Percentiles rank a stretch among this genome's conserved stretches.
Conservation (phyloP, 164 flowering plant species). For the Taxillus chinensis region DNA sequence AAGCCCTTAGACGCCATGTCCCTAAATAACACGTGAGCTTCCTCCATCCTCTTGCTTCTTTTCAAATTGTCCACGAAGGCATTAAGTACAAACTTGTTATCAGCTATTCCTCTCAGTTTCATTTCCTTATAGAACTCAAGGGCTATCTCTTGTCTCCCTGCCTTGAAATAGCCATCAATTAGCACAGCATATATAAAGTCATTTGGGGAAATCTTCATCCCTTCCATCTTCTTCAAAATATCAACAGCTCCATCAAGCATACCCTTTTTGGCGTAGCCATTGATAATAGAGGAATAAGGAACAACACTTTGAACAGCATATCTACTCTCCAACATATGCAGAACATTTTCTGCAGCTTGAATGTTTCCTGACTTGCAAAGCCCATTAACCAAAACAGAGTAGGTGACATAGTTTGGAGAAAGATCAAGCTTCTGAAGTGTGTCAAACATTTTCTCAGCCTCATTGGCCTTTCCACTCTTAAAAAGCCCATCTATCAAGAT, state of each 20-base stretch:
- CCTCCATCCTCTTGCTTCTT: constrained; percentile 51
- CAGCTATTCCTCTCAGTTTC: constrained; percentile 39
- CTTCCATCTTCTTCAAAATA: constrained; percentile 40
- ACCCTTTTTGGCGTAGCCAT: constrained; percentile 55
- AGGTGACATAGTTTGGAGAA: constrained; percentile 49
- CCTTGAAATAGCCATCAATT: constrained; percentile 64
- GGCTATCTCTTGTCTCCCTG: constrained; percentile 52
- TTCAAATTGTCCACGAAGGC: constrained; percentile 56
- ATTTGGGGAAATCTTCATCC: constrained; percentile 46
- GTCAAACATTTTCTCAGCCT: constrained; percentile 56
- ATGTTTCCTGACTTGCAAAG: constrained; percentile 62
- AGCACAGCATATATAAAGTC: constrained; percentile 38
- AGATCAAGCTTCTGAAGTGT: constrained; percentile 24
- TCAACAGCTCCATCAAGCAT: constrained; percentile 51
- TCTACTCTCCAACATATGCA: constrained; percentile 54
- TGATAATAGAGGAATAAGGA: constrained; percentile 56
- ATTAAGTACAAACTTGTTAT: constrained; percentile 50
- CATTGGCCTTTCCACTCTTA: constrained; percentile 46
- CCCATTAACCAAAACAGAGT: constrained; percentile 66
- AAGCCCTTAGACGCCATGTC: constrained; percentile 50
- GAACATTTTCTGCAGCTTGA: constrained; percentile 31
- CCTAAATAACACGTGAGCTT: constrained; percentile 40
- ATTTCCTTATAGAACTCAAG: constrained; percentile 49
- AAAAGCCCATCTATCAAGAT: constrained; percentile 71
- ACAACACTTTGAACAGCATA: constrained; percentile 39